A percentile compares a stretch with the other conserved stretches of the same genome.
phyloP scores from a whole-genome alignment of 805 yeast genomes.

The Metschnikowia kofuensis region DNA sequence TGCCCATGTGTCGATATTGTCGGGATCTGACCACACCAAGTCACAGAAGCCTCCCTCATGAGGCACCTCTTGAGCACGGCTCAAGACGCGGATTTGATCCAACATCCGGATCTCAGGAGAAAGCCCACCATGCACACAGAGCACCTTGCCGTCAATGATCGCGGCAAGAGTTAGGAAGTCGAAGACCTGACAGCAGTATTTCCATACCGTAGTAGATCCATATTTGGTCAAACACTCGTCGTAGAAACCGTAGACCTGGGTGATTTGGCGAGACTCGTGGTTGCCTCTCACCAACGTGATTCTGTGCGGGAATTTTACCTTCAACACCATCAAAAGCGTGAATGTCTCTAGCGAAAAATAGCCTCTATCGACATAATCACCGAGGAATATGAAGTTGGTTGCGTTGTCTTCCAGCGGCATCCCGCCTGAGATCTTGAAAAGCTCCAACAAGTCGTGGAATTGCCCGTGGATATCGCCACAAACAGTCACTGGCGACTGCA shows the following conservation, averaged over 20 bases:
- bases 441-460: conserved; percentile 88
- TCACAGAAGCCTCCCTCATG: conserved; percentile 99
- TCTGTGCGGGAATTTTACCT: conserved; percentile 81
- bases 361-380: conserved; percentile 98
- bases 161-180: conserved; percentile 94
- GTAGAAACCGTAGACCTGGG: conserved; percentile 98
- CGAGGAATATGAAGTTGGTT: conserved; percentile 72
- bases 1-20: conserved; percentile 97
- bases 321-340: conserved; percentile 88
- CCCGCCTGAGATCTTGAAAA: conserved; percentile 90
- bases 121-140: conserved; percentile 96
- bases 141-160: conserved; percentile 87
- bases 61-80: conserved; percentile 97
- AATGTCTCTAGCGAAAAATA: conserved; percentile 92
- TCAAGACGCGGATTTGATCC: conserved; percentile 90
- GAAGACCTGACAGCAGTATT: conserved; percentile 93
- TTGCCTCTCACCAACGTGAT: conserved; percentile 95
- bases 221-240: conserved; percentile 93
- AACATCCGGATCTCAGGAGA: conserved; percentile 97
- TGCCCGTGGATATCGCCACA: conserved; percentile 99
- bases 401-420: conserved; percentile 74
- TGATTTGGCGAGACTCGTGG: conserved; percentile 94
- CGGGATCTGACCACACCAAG: conserved; percentile 97
- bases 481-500: conserved; percentile 88
- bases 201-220: conserved; percentile 95